Percentiles rank a stretch among this genome's conserved stretches.
phyloP scores from a whole-genome alignment of 257 asterid species.

The Nicotiana benthamiana region DNA sequence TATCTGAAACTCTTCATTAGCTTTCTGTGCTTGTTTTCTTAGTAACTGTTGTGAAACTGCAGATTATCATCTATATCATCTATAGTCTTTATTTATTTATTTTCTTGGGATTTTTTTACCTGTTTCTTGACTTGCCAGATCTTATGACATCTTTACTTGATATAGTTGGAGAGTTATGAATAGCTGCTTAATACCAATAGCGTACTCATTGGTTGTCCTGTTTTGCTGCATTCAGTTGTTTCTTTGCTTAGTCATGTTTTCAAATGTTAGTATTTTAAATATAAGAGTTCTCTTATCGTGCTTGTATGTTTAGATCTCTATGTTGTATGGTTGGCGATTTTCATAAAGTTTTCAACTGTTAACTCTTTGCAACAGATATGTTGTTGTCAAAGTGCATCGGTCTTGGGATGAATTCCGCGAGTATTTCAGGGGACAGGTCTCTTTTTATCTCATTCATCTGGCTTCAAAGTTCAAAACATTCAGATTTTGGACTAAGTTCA shows the following conservation, averaged over 20 bases:
- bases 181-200: not conserved
- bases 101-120: not conserved
- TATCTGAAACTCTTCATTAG: not conserved
- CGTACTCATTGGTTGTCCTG: not conserved
- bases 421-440: slow-evolving; percentile 71
- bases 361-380: slow-evolving; percentile 57
- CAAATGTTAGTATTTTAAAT: not conserved
- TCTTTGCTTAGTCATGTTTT: not conserved
- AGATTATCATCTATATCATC: not conserved
- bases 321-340: not conserved
- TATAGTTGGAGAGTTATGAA: not conserved
- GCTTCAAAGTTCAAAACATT: not conserved
- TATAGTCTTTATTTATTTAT: not conserved
- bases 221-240: not conserved
- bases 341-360: slow-evolving; percentile 16
- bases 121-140: not conserved
- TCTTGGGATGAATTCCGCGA: slow-evolving; percentile 87
- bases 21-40: not conserved
- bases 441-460: slow-evolving; percentile 8
- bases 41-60: not conserved
- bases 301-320: not conserved
- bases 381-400: slow-evolving; percentile 76
- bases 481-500: not conserved
- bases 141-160: not conserved
- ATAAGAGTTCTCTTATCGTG: not conserved